Base-by-base conservation (phyloP, 768 basidiomycete species). In the Cystobasidium ongulense region DNA sequence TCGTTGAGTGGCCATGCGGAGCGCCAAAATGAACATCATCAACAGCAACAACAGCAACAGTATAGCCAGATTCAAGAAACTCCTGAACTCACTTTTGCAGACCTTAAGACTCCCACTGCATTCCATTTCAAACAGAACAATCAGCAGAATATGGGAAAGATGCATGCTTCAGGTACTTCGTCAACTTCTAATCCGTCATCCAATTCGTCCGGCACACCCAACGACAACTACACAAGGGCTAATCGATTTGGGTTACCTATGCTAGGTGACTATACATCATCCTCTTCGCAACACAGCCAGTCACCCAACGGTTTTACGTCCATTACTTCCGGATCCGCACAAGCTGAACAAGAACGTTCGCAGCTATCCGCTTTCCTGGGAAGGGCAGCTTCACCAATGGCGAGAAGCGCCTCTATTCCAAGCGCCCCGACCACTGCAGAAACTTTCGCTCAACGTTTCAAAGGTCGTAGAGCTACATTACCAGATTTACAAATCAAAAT, bases 91-190 rank as follows among this genome's bases (percentile, higher is more conserved):
- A 54, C 5, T 23, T 71, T 71, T 38, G 53, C 68, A 5, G 68
- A 71, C 25, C 10, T 71, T 8, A 71, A 71, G 68, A 71, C 68
- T n/a, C 68, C 68, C 18, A 71, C 68, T 23, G 68, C 68, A 29
- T 36, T 57, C 35, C 68, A 71, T 52, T 71, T 54, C 33, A 53
- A 52, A 15, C 10, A 27, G 17, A 29, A 57, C 11, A 10, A 35
- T 4, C 43, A 53, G 5, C 39, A 33, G n/a, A 8, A 43, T 31
- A 63, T n/a, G 36, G 18, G 7, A 23, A 63, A 11, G 4, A 31
- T n/a, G 23, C 52, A n/a, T 54, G 52, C 7, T 54, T n/a, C 52
- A 8, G n/a, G 8, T 54, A 29, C 52, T 54, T 54, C 52, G 21
- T 7, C 8, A 7, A 39, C 39, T 39, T 39, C 39, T 39, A n/a